Evolutionary conservation across 1,284 basidiomycete species (phyloP), one percentile per base, ranked within the genome.

Genomic region (Fistulinella staudtii): DNA sequence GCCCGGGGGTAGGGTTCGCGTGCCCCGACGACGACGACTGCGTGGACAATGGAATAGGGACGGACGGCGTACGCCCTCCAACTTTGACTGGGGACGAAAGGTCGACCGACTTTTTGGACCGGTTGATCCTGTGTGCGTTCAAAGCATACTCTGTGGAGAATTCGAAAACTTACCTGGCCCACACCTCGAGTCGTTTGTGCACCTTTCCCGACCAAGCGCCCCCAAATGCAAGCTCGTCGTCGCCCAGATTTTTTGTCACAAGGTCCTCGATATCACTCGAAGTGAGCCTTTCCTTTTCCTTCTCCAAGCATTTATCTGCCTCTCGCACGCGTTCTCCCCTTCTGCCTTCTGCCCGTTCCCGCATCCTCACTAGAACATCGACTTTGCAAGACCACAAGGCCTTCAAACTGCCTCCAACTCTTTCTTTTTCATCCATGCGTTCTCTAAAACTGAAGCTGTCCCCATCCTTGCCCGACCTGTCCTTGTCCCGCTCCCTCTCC

Each of bases 161-260:
- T 9, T 20, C 21, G n/a, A 31, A 30, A 24, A 72, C 80, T 45
- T 54, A 85, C 83, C 75, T 76, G 24, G 84, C 67, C 85, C 83
- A 88, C 47, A 72, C 74, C 56, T 80, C 85, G 3, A 89, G 65
- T 63, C 82, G 87, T 50, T 75, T 78, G 61, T 82, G 79, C 52
- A 87, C 72, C 49, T 72, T 72, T 35, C 74, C 80, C 4, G 77
- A 69, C 77, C 82, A 80, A 42, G 74, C 71, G 14, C 70, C 67
- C 47, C 69, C 72, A 24, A 61, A 56, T 21, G 65, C 67, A 25
- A 57, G 49, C 20, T 72, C 72, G 13, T 61, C 63, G 17, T 59
- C 56, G 4, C 42, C 50, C 6, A 53, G 48, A 30, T 50, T 50
- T 37, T 55, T 63, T 41, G 47, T 48, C 36, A 57, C 54, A 6